These are phyloP conservation scores for Pulveroboletus sp. DNA, from an alignment of 768 basidiomycete species.

Conservation along the genomic window DNA sequence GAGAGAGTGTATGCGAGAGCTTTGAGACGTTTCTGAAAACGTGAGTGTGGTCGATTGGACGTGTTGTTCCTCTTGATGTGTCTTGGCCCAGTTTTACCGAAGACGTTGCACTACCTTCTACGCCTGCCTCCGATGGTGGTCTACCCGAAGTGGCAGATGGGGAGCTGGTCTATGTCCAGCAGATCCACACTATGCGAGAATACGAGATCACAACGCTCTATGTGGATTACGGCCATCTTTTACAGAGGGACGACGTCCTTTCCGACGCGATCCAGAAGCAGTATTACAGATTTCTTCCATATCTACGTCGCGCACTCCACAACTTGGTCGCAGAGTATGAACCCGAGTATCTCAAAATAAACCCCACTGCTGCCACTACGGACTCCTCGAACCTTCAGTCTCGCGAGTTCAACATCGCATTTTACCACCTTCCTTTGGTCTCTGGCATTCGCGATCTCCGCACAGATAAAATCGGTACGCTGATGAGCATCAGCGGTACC, in stretches of 20 bases:
- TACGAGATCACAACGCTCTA: constrained; percentile 95
- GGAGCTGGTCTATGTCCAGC: constrained; percentile 82
- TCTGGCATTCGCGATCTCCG: constrained; percentile 92
- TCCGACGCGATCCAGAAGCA: constrained; percentile 92
- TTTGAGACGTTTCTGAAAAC: constrained; percentile 91
- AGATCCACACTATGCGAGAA: constrained; percentile 93
- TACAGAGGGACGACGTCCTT: constrained; percentile 88
- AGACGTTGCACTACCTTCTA: constrained; percentile 72
- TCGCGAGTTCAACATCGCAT: constrained; percentile 92
- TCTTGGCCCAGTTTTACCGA: constrained; percentile 68
- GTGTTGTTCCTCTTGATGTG: background rate
- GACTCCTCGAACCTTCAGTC: constrained; percentile 87
- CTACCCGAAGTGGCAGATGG: constrained; percentile 53
- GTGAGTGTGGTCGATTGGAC: constrained; percentile 44
- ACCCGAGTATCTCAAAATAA: constrained; percentile 93
- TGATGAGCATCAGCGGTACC: constrained; percentile 95
- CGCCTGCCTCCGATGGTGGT: constrained; percentile 74
- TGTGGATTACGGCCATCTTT: constrained; percentile 90
- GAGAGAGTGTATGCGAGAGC: constrained; percentile 90
- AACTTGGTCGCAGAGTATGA: constrained; percentile 87
- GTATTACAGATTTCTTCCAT: constrained; percentile 96
- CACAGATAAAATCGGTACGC: constrained; percentile 90
- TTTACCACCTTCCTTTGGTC: constrained; percentile 91
- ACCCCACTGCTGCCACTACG: constrained; percentile 82
- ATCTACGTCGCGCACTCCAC: constrained; percentile 86